phyloP scores from a whole-genome alignment of 306 rosid genomes.

The Fagus crenata region DNA sequence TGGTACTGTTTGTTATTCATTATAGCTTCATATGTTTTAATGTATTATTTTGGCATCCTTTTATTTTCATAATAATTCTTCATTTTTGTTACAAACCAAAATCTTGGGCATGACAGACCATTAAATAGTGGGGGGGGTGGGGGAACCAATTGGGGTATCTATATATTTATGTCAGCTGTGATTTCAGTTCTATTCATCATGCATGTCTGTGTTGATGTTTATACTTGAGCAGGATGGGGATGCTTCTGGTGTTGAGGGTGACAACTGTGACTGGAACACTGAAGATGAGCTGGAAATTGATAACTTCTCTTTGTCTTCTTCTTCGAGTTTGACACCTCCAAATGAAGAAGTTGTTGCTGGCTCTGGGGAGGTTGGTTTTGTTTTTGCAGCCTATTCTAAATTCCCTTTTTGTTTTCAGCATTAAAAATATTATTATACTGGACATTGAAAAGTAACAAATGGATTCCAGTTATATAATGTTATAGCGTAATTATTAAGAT shows the following conservation, averaged over 20 bases:
- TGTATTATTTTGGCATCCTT: slow-evolving; percentile 5
- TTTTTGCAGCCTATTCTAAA: neutral
- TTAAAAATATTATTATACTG: neutral
- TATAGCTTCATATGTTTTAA: neutral
- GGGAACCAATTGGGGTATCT: neutral
- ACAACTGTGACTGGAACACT: slow-evolving; percentile 72
- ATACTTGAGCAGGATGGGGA: slow-evolving; percentile 55
- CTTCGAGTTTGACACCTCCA: slow-evolving; percentile 46
- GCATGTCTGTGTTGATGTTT: slow-evolving; percentile 9
- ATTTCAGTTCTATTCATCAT: slow-evolving; percentile 17
- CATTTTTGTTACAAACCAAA: slow-evolving; percentile 15
- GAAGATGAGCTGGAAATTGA: slow-evolving; percentile 88
- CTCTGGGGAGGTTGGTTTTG: slow-evolving; percentile 52
- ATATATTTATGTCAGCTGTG: slow-evolving; percentile 4
- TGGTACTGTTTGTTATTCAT: slow-evolving; percentile 29
- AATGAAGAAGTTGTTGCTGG: slow-evolving; percentile 43
- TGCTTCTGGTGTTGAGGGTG: slow-evolving; percentile 56
- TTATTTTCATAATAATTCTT: slow-evolving; percentile 23
- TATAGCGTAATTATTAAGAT: neutral
- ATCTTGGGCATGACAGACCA: slow-evolving; percentile 2
- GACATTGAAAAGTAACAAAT: neutral
- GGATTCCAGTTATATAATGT: neutral
- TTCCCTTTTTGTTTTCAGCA: neutral
- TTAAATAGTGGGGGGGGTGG: neutral
- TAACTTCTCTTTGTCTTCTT: slow-evolving; percentile 48